These are phyloP conservation scores for Eucalyptus pumila DNA, from an alignment of 345 rosid species.

Conservation along the genomic window DNA sequence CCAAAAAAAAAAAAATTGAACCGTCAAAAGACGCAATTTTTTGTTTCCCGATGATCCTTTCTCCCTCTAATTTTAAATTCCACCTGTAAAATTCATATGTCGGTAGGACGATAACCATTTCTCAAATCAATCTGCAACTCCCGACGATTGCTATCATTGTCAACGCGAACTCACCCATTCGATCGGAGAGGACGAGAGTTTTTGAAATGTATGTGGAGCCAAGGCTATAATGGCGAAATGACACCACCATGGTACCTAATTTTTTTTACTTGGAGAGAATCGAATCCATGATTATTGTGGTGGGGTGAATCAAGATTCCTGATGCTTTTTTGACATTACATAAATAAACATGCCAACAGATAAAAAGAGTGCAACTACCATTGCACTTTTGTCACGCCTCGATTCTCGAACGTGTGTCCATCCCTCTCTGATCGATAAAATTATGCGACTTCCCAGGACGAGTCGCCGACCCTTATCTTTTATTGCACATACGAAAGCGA, in stretches of 20 bases:
- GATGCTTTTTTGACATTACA: not conserved
- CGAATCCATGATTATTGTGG: not conserved
- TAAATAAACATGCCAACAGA: not conserved
- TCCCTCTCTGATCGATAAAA: too few relatives aligned
- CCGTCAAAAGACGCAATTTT: not conserved
- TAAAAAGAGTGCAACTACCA: not conserved
- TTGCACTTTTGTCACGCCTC: not conserved
- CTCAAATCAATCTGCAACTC: not conserved
- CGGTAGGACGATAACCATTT: not conserved
- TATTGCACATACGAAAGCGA: rapidly evolving
- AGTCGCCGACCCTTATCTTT: too few relatives aligned
- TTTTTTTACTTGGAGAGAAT: not conserved
- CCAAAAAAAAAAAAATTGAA: too few relatives aligned
- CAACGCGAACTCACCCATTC: not conserved
- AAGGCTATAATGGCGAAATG: not conserved
- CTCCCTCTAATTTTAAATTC: not conserved
- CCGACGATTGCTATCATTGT: not conserved
- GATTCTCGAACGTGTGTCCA: rapidly evolving
- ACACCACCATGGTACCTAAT: not conserved
- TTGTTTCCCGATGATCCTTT: not conserved
- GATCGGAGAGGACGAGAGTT: not conserved
- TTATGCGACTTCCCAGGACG: rapidly evolving
- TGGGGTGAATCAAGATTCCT: not conserved
- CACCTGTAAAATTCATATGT: not conserved
- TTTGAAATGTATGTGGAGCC: not conserved